Percentiles rank a stretch among this genome's conserved stretches.
Evolutionary conservation across 2,329 filamentous ascomycete genomes (phyloP).

Genomic region (Curvularia verruculosa): DNA sequence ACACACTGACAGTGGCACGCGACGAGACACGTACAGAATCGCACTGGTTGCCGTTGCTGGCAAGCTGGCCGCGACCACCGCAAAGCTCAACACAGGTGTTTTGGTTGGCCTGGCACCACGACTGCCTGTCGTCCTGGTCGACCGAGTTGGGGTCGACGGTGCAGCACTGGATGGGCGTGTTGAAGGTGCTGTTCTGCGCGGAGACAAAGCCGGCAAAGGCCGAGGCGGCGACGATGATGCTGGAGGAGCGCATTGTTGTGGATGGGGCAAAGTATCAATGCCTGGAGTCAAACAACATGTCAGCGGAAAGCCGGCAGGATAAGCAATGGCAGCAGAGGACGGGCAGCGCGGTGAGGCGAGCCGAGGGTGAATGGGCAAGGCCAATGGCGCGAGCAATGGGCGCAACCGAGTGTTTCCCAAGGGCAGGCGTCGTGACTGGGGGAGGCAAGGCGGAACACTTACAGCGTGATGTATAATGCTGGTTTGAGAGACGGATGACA

Average conservation of each 20-base stretch:
- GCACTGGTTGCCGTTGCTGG: slow-evolving; percentile 60
- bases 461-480: slow-evolving; percentile 26
- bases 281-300: slow-evolving; percentile 32
- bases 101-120: slow-evolving; percentile 65
- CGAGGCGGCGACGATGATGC: slow-evolving; percentile 54
- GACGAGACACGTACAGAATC: slow-evolving; percentile 57
- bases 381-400: slow-evolving; percentile 17
- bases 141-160: slow-evolving; percentile 54
- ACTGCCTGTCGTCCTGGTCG: slow-evolving; percentile 41
- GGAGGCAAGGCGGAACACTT: slow-evolving; percentile 15
- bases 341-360: slow-evolving; percentile 6
- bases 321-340: slow-evolving; percentile 8
- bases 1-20: too few relatives aligned
- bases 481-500: slow-evolving; percentile 15
- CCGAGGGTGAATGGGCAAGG: slow-evolving; percentile 1
- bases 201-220: slow-evolving; percentile 54
- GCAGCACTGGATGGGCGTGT: slow-evolving; percentile 46
- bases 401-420: slow-evolving; percentile 1
- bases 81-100: slow-evolving; percentile 68
- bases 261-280: slow-evolving; percentile 46
- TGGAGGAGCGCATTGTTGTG: slow-evolving; percentile 56
- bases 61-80: slow-evolving; percentile 51
- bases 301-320: slow-evolving; percentile 31
- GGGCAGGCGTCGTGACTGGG: background rate
- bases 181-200: slow-evolving; percentile 51